These are phyloP conservation scores for Claviceps maximensis DNA, from an alignment of 2,329 filamentous ascomycete species.

Conservation along the genomic window DNA sequence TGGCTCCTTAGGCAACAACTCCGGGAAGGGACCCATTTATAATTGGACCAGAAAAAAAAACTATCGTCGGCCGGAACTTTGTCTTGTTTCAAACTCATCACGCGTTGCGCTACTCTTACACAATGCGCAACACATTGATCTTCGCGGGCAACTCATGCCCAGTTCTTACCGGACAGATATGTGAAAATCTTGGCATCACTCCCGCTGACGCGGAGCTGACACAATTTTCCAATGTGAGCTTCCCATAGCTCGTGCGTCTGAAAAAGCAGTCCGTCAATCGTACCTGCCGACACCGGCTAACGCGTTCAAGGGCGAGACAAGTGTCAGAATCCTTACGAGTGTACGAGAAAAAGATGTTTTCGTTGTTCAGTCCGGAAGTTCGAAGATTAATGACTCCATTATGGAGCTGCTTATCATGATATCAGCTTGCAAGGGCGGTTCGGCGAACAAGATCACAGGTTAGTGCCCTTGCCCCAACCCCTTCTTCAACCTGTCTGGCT, in stretches of 20 bases:
- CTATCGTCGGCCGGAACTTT: conserved; percentile 10
- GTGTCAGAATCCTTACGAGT: conserved; percentile 54
- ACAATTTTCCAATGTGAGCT: conserved; percentile 56
- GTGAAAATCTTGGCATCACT: conserved; percentile 53
- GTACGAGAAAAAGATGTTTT: conserved; percentile 98
- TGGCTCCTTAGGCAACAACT: not conserved
- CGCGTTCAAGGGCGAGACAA: conserved; percentile 47
- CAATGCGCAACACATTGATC: conserved; percentile 53
- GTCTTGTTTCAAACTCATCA: conserved; percentile 9
- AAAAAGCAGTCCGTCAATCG: not conserved
- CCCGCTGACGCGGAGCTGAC: conserved; percentile 52
- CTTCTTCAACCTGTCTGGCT: not conserved
- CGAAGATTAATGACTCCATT: conserved; percentile 94
- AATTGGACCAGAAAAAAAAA: not conserved
- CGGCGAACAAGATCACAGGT: conserved; percentile 94
- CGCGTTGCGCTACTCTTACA: conserved; percentile 9
- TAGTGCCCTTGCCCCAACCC: conserved; percentile 19
- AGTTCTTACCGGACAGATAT: conserved; percentile 51
- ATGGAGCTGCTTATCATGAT: conserved; percentile 99
- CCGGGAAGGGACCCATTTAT: not conserved
- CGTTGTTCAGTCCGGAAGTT: conserved; percentile 92
- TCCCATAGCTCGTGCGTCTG: conserved; percentile 12
- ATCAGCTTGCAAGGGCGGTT: conserved; percentile 93
- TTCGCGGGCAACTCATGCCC: conserved; percentile 57
- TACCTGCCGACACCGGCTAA: conserved; percentile 10